phyloP scores from a whole-genome alignment of 2,329 filamentous ascomycete genomes.

The Colletotrichum aenigma region DNA sequence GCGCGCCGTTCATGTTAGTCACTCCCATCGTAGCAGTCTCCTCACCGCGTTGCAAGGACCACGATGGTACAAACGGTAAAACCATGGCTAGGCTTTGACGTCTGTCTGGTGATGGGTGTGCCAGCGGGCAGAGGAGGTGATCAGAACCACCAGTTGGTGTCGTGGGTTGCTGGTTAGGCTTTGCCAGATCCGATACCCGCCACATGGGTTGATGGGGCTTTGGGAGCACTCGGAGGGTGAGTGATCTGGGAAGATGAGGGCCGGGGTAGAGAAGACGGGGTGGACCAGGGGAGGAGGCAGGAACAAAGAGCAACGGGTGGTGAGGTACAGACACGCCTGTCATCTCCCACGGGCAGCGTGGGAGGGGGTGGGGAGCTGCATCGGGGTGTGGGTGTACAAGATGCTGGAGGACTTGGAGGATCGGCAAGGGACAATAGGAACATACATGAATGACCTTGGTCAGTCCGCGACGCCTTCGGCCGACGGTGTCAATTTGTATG shows the following conservation, averaged over 20 bases:
- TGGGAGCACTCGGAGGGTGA: not conserved
- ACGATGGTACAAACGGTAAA: not conserved
- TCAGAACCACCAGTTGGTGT: not conserved
- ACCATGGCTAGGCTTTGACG: not conserved
- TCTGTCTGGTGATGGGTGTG: not conserved
- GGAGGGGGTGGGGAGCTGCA: not conserved
- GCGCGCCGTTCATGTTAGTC: not conserved
- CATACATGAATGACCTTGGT: not conserved
- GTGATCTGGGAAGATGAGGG: not conserved
- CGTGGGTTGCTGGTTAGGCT: not conserved
- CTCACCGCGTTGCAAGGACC: not conserved
- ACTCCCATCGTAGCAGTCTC: not conserved
- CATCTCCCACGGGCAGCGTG: not conserved
- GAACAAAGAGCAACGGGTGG: not conserved
- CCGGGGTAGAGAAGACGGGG: not conserved
- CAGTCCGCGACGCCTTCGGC: not conserved
- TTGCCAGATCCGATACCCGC: not conserved
- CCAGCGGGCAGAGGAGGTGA: not conserved
- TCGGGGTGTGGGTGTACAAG: not conserved
- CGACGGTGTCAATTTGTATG: not conserved
- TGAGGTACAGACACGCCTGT: not conserved
- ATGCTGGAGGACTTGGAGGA: not conserved
- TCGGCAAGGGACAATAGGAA: constrained; percentile 2
- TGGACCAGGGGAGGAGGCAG: not conserved
- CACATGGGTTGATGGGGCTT: not conserved